Evolutionary conservation across 257 asterid genomes (phyloP).

Genomic region (Gynochthodes officinalis): DNA sequence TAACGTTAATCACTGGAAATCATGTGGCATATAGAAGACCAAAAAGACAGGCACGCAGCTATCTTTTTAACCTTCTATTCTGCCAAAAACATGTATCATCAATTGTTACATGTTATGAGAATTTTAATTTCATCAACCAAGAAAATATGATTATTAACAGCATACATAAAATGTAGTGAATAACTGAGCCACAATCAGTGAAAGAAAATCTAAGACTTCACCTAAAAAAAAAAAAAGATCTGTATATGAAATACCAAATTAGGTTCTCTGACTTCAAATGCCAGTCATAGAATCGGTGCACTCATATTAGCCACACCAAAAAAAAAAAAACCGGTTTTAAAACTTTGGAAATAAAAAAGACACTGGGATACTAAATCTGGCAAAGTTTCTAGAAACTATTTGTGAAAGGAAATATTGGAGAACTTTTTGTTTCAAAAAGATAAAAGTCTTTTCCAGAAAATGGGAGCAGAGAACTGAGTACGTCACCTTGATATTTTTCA

Average conservation of each 20-base stretch:
- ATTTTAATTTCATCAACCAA: neutral
- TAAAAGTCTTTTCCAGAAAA: neutral
- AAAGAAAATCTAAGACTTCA: neutral
- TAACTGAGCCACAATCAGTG: neutral
- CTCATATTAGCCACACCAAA: neutral
- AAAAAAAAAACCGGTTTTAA: neutral
- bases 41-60: neutral
- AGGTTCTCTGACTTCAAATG: neutral
- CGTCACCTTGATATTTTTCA: neutral
- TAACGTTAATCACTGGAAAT: neutral
- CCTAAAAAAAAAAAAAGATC: neutral
- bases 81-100: neutral
- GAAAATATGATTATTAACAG: neutral
- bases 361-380: neutral
- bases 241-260: neutral
- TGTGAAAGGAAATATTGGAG: neutral
- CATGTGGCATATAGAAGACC: neutral
- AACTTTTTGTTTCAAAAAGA: neutral
- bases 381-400: conserved; percentile 2
- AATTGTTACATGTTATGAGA: neutral
- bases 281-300: neutral
- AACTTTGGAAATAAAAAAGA: neutral
- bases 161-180: neutral
- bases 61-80: neutral
- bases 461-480: neutral